Percentiles rank a stretch among this genome's conserved stretches.
phyloP scores from a whole-genome alignment of 1,284 basidiomycete species.

The Austroboletus sp. region DNA sequence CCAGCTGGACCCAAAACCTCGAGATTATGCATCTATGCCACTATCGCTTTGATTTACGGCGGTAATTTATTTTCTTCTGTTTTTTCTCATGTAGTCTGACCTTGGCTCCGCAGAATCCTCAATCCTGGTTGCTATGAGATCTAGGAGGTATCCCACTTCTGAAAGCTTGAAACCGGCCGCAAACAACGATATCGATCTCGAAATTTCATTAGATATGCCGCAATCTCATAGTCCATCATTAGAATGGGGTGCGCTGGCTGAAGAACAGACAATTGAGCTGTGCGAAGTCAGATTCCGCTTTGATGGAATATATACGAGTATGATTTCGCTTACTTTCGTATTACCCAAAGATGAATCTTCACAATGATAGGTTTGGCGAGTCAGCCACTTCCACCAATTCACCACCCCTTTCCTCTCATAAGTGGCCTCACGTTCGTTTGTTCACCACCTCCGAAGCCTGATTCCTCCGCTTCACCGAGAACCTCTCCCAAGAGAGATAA shows the following conservation, averaged over 20 bases:
- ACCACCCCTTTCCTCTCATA: constrained; percentile 35
- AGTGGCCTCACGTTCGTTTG: constrained; percentile 44
- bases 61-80: constrained; percentile 36
- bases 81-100: constrained; percentile 6
- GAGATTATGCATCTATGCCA: constrained; percentile 50
- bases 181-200: constrained; percentile 43
- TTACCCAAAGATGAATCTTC: constrained; percentile 10
- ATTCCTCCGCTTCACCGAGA: constrained; percentile 25
- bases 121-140: constrained; percentile 60
- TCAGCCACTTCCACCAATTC: constrained; percentile 42
- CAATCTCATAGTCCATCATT: constrained; percentile 23
- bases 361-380: constrained; percentile 35
- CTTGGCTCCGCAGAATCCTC: constrained; percentile 42
- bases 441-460: constrained; percentile 31
- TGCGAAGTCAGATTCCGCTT: constrained; percentile 53
- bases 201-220: constrained; percentile 37
- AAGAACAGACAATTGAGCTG: constrained; percentile 56
- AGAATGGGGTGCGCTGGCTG: constrained; percentile 58
- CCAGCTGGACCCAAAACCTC: constrained; percentile 39
- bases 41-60: constrained; percentile 59
- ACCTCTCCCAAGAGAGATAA: constrained; percentile 30
- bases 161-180: constrained; percentile 28
- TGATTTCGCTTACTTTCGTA: constrained; percentile 9
- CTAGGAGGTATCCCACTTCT: constrained; percentile 39
- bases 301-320: constrained; percentile 42